These are phyloP conservation scores for Populus nigra DNA, from an alignment of 345 rosid species.

Conservation along the genomic window DNA sequence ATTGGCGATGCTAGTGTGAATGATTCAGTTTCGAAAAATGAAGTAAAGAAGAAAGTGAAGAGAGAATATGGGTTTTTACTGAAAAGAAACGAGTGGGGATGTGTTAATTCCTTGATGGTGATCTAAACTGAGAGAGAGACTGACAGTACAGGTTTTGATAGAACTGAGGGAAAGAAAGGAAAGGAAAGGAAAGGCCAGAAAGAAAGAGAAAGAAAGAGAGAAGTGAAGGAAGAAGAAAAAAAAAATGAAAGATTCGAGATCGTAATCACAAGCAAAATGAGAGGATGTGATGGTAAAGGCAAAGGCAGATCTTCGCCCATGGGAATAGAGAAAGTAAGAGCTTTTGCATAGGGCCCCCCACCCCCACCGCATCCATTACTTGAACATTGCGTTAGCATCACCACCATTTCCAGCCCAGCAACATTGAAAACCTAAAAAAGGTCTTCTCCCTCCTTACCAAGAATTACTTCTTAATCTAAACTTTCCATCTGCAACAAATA, in stretches of 20 bases:
- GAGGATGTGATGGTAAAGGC: constrained; percentile 16
- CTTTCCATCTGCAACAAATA: background rate
- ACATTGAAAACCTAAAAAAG: background rate
- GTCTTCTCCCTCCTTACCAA: background rate
- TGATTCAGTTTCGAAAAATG: background rate
- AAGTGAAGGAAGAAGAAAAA: constrained; percentile 6
- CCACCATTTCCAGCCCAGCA: background rate
- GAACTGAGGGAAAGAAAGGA: background rate
- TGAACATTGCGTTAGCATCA: constrained; percentile 26
- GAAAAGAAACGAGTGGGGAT: constrained; percentile 39
- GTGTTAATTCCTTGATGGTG: constrained; percentile 29
- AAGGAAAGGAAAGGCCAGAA: background rate
- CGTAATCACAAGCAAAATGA: constrained; percentile 45
- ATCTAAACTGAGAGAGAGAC: constrained; percentile 19
- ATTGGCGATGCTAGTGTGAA: background rate
- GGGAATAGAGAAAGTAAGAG: constrained; percentile 52
- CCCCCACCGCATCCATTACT: constrained; percentile 2
- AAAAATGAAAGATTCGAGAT: constrained; percentile 50
- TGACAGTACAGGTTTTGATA: constrained; percentile 15
- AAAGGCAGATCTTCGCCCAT: constrained; percentile 49
- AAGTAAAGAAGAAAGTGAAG: background rate
- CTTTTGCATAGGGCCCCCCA: constrained; percentile 34
- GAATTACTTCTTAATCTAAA: background rate
- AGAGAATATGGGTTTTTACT: background rate
- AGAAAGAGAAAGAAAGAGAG: background rate